Evolutionary conservation across 805 yeast species (phyloP).

Genomic region (Candida saitoana): DNA sequence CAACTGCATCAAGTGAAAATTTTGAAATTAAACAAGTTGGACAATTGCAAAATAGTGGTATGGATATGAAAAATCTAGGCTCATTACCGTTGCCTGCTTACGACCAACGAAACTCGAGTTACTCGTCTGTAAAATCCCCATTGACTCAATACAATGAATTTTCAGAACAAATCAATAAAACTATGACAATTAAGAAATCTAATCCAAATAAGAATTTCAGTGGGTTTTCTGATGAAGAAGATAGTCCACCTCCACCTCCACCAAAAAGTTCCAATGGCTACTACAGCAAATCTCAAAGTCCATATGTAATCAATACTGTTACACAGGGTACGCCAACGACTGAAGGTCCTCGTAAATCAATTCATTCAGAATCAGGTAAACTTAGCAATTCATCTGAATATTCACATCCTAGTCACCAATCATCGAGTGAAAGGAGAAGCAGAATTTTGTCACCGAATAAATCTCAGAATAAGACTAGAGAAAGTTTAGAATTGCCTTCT

Average conservation of each 20-base stretch:
- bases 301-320: conserved; percentile 11
- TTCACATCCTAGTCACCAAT: conserved; percentile 1
- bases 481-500: not conserved
- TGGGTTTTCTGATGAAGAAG: conserved; percentile 5
- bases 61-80: conserved; percentile 5
- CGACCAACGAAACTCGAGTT: conserved; percentile 27
- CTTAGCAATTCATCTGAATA: conserved; percentile 10
- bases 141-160: conserved; percentile 41
- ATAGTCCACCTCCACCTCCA: conserved; percentile 21
- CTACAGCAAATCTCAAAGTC: conserved; percentile 12
- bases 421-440: conserved; percentile 2
- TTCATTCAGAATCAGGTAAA: conserved; percentile 25
- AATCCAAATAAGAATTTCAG: conserved; percentile 5
- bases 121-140: conserved; percentile 40
- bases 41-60: conserved; percentile 5
- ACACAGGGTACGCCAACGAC: conserved; percentile 6
- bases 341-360: conserved; percentile 15
- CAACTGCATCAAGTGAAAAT: conserved; percentile 11
- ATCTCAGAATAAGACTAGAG: conserved; percentile 1
- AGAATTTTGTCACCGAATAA: conserved; percentile 2
- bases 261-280: conserved; percentile 6
- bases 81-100: conserved; percentile 22
- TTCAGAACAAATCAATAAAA: conserved; percentile 33
- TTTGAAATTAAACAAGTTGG: conserved; percentile 20
- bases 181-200: conserved; percentile 12